Evolutionary conservation across 495 filamentous ascomycete species (phyloP), one percentile per base, ranked within the genome.

Genomic region (Hypoxylon fragiforme): DNA sequence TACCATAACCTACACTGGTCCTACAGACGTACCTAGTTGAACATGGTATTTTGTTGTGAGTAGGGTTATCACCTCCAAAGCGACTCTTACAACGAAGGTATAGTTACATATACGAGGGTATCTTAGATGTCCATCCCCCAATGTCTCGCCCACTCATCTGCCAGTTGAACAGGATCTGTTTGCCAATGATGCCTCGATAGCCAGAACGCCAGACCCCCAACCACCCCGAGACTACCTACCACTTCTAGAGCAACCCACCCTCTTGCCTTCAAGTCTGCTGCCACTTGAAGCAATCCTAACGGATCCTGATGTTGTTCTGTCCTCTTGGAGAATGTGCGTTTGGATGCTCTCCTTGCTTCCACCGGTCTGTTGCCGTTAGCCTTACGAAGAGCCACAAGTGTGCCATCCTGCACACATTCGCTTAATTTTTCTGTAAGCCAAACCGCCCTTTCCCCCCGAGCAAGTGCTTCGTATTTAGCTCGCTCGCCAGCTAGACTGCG

Each of bases 401-500:
- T 85, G 1, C 89, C 88, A 54, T 92, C 87, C 13, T 84, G 70
- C 6, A 92, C 81, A 54, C 85, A 87, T 63, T 95, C 88, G 21
- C 81, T 80, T 1, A 95, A 69, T 57, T 81, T 77, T 66, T 92
- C 85, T 0, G 86, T 88, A 9, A 94, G 78, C 90, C 90, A 95
- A 12, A 86, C 70, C 8, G 88, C 86, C 20, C 88, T 77, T 55
- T 96, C 89, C n/a, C 78, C 80, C 3, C 80, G 75, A 6, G 85
- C 82, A 0, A 95, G 75, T 2, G 80, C 72, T 35, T 89, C 85
- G 51, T 89, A 95, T 65, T 88, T 76, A 16, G 85, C 82, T 7
- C 89, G 84, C 68, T 98, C 92, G 34, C 89, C 87, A 18, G 86
- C 81, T 3, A 96, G 72, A 58, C 88, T 91, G 39, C 82, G 85